Conservation (phyloP, 345 rosid genomes). For the Raphanus sativus region DNA sequence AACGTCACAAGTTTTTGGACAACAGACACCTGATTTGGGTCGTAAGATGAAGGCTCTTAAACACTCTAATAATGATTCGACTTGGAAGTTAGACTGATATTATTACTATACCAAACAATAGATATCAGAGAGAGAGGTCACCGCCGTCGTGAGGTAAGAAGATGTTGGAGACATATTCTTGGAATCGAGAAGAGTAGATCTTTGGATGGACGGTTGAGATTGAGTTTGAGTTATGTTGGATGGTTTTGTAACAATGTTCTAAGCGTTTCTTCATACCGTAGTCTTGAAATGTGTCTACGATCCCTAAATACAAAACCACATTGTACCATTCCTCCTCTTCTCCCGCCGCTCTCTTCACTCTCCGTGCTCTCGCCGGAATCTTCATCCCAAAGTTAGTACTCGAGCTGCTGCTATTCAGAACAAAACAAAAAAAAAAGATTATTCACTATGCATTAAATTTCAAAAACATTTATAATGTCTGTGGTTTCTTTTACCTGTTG, state of each 20-base stretch:
- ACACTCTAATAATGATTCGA: neutral
- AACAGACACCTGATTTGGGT: slow-evolving; percentile 5
- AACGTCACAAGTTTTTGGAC: neutral
- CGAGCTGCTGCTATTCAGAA: slow-evolving; percentile 14
- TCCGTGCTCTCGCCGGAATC: slow-evolving; percentile 49
- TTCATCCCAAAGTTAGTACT: slow-evolving; percentile 36
- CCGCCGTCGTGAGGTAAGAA: slow-evolving; percentile 27
- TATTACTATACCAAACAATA: neutral
- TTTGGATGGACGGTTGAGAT: slow-evolving; percentile 57
- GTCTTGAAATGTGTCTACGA: slow-evolving; percentile 49
- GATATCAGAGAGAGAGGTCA: neutral
- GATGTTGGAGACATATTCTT: slow-evolving; percentile 44
- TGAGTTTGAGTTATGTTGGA: slow-evolving; percentile 45
- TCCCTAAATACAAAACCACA: slow-evolving; percentile 42
- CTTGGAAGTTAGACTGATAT: neutral
- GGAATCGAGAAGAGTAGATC: slow-evolving; percentile 51
- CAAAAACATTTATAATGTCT: neutral
- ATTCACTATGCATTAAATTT: neutral
- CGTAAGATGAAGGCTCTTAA: neutral
- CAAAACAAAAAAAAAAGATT: neutral
- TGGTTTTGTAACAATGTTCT: slow-evolving; percentile 54
- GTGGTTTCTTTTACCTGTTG: slow-evolving; percentile 28
- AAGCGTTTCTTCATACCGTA: slow-evolving; percentile 50
- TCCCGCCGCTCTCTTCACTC: neutral
- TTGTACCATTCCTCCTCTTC: slow-evolving; percentile 36